Percentiles rank a stretch among this genome's conserved stretches.
phyloP scores from a whole-genome alignment of 305 asterid species.

The Fraxinus paxiana region DNA sequence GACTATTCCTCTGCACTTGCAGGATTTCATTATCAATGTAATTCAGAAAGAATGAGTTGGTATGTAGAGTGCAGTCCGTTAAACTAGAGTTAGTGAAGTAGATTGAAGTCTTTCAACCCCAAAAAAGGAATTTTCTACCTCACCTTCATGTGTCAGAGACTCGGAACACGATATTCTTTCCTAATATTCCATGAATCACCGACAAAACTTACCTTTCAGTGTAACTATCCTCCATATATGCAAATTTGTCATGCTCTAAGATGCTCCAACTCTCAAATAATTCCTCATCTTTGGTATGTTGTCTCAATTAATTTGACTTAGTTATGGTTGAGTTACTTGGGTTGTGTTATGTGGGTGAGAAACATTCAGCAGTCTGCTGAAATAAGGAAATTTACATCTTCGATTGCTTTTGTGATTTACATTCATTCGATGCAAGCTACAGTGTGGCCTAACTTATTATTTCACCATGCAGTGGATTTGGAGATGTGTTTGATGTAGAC shows the following conservation, averaged over 20 bases:
- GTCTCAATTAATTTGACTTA: neutral
- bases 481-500: constrained; percentile 85
- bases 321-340: neutral
- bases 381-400: neutral
- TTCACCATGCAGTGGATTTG: constrained; percentile 65
- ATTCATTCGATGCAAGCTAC: neutral
- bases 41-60: neutral
- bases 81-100: neutral
- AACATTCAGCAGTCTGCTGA: neutral
- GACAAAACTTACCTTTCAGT: neutral
- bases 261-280: neutral
- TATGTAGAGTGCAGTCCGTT: neutral
- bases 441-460: constrained; percentile 17
- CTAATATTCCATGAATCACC: neutral
- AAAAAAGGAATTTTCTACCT: neutral
- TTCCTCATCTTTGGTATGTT: neutral
- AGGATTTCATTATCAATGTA: neutral
- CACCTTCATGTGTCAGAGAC: neutral
- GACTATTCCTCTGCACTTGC: neutral
- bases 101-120: neutral
- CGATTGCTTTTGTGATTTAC: neutral
- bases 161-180: neutral
- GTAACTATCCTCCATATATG: neutral
- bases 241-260: neutral
- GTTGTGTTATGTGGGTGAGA: neutral